These are phyloP conservation scores for Chionographis japonica DNA, from an alignment of 106 monocot genomes.

Conservation along the genomic window DNA sequence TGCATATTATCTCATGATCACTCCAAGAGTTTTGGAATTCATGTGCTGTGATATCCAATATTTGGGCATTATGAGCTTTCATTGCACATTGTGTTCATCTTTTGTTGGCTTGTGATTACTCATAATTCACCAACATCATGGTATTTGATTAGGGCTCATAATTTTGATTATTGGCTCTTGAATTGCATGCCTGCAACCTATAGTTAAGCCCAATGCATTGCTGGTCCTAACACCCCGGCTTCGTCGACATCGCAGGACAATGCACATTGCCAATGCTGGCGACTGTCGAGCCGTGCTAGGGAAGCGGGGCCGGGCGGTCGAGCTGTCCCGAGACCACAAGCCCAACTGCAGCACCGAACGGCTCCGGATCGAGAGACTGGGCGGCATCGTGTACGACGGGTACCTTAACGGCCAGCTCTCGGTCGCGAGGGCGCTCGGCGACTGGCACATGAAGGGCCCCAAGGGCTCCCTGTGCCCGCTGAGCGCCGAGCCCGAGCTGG, in stretches of 20 bases:
- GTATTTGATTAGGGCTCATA: too few relatives aligned
- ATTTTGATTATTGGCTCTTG: too few relatives aligned
- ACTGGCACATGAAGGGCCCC: slow-evolving; percentile 62
- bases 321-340: slow-evolving; percentile 54
- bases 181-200: too few relatives aligned
- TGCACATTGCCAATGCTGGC: slow-evolving; percentile 49
- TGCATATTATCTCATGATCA: too few relatives aligned
- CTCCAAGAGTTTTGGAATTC: too few relatives aligned
- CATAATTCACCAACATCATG: too few relatives aligned
- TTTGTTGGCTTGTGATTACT: too few relatives aligned
- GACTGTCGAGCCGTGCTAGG: slow-evolving; percentile 57
- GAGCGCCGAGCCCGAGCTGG: slow-evolving; percentile 46
- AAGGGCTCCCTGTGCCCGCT: slow-evolving; percentile 45
- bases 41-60: too few relatives aligned
- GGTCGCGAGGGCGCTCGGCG: slow-evolving; percentile 51
- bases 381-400: slow-evolving; percentile 47
- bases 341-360: slow-evolving; percentile 41
- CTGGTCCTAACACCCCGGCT: too few relatives aligned
- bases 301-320: slow-evolving; percentile 51
- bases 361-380: slow-evolving; percentile 44
- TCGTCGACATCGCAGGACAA: slow-evolving; percentile 11
- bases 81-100: too few relatives aligned
- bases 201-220: too few relatives aligned
- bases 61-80: too few relatives aligned
- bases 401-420: slow-evolving; percentile 60